Percentiles rank a stretch among this genome's conserved stretches.
These are phyloP conservation scores for Staphylotrichum tortipilum DNA, from an alignment of 495 filamentous ascomycete species.

Conservation along the genomic window DNA sequence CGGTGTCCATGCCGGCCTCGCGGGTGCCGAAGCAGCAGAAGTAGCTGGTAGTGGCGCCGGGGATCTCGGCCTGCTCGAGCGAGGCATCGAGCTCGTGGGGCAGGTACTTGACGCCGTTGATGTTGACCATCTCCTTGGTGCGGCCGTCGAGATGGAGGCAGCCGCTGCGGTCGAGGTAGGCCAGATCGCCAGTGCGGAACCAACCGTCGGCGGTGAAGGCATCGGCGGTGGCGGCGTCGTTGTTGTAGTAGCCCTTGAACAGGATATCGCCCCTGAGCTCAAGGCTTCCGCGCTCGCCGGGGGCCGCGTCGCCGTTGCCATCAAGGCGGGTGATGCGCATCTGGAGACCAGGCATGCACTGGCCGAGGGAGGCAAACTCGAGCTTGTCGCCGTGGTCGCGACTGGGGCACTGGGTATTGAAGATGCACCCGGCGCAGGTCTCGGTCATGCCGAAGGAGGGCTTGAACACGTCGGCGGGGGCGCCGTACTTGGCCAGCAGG, in stretches of 20 bases:
- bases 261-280: constrained; percentile 35
- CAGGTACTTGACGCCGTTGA: constrained; percentile 45
- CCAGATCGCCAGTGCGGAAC: constrained; percentile 61
- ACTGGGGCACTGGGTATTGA: constrained; percentile 19
- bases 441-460: constrained; percentile 52
- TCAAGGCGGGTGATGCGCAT: constrained; percentile 33
- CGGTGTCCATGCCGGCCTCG: constrained; percentile 9
- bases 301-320: constrained; percentile 8
- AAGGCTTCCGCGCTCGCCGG: constrained; percentile 14
- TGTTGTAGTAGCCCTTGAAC: constrained; percentile 55
- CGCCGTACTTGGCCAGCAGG: constrained; percentile 27
- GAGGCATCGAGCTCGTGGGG: constrained; percentile 36
- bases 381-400: constrained; percentile 10
- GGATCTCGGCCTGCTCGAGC: constrained; percentile 29
- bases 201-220: constrained; percentile 55
- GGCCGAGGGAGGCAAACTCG: constrained; percentile 31
- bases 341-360: constrained; percentile 31
- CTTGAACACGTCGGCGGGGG: constrained; percentile 30
- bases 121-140: constrained; percentile 51
- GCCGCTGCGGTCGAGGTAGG: constrained; percentile 37
- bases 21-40: constrained; percentile 26
- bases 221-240: constrained; percentile 43
- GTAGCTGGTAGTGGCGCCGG: constrained; percentile 2
- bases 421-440: constrained; percentile 43
- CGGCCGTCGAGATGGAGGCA: constrained; percentile 48